Evolutionary conservation across 768 basidiomycete species (phyloP).

Genomic region (Trichaptum fuscoviolaceum): DNA sequence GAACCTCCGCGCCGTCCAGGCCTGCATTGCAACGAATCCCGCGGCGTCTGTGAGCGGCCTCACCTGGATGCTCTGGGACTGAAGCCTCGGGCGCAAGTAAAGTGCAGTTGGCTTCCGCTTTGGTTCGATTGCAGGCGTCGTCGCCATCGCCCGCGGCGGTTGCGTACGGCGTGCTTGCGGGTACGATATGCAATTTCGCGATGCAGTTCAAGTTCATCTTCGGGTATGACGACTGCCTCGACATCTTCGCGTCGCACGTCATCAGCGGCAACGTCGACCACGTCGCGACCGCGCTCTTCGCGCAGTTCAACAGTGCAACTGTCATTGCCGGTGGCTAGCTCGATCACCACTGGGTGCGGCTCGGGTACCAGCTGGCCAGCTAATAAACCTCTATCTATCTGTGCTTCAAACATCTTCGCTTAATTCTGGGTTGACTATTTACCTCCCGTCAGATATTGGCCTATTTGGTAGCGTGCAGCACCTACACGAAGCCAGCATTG

Average conservation of each 20-base stretch:
- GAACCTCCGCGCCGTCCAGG: constrained; percentile 81
- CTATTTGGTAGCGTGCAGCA: too few relatives aligned
- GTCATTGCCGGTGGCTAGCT: constrained; percentile 78
- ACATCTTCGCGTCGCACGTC: constrained; percentile 86
- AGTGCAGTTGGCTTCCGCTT: constrained; percentile 92
- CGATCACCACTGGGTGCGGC: constrained; percentile 73
- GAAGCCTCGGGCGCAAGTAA: constrained; percentile 90
- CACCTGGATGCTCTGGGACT: constrained; percentile 96
- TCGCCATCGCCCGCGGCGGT: constrained; percentile 87
- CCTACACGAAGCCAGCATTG: too few relatives aligned
- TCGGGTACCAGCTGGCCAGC: constrained; percentile 86
- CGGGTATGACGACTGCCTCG: constrained; percentile 74
- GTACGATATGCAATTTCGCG: constrained; percentile 88
- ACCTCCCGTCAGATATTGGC: too few relatives aligned
- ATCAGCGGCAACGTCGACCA: constrained; percentile 79
- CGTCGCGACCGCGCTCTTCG: constrained; percentile 78
- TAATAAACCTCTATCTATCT: too few relatives aligned
- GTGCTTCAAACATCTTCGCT: too few relatives aligned
- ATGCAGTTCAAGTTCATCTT: constrained; percentile 87
- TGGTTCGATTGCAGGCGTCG: constrained; percentile 88
- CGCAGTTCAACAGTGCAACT: constrained; percentile 69
- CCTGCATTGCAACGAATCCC: constrained; percentile 91
- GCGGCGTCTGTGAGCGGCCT: constrained; percentile 85
- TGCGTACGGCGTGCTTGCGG: constrained; percentile 79
- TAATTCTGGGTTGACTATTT: too few relatives aligned